Evolutionary conservation across 2,329 filamentous ascomycete genomes (phyloP).

Genomic region (Xylaria sp.): DNA sequence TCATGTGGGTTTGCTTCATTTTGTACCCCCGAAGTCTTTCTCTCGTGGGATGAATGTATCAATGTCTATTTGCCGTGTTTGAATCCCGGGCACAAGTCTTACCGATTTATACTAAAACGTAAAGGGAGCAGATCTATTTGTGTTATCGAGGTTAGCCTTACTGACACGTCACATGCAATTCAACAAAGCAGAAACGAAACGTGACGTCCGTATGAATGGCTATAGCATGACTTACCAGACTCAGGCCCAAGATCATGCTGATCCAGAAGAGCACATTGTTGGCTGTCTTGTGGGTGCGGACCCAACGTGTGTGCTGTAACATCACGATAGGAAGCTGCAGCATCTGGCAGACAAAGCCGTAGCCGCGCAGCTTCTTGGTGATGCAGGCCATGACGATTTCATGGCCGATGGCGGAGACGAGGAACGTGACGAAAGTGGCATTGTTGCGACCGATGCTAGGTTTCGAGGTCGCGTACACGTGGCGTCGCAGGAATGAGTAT

Average conservation of each 20-base stretch:
- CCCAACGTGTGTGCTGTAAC: constrained; percentile 82
- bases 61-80: constrained; percentile 6
- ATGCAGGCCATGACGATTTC: constrained; percentile 98
- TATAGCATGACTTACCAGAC: constrained; percentile 68
- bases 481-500: constrained; percentile 91
- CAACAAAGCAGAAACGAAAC: not conserved
- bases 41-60: not conserved
- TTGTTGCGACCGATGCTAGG: constrained; percentile 78
- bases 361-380: constrained; percentile 94
- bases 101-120: constrained; percentile 60
- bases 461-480: constrained; percentile 88
- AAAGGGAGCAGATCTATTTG: constrained; percentile 67
- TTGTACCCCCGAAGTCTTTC: constrained; percentile 6
- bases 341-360: constrained; percentile 96
- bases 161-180: constrained; percentile 17
- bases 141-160: constrained; percentile 35
- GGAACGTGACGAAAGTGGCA: constrained; percentile 90
- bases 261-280: constrained; percentile 94
- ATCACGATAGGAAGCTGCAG: constrained; percentile 95
- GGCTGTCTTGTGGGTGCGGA: constrained; percentile 78
- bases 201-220: not conserved
- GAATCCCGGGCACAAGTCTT: not conserved
- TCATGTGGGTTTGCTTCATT: not conserved
- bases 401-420: constrained; percentile 89
- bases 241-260: constrained; percentile 88